A percentile compares a stretch with the other conserved stretches of the same genome.
phyloP scores from a whole-genome alignment of 805 yeast genomes.

The Yamadazyma insecticola region DNA sequence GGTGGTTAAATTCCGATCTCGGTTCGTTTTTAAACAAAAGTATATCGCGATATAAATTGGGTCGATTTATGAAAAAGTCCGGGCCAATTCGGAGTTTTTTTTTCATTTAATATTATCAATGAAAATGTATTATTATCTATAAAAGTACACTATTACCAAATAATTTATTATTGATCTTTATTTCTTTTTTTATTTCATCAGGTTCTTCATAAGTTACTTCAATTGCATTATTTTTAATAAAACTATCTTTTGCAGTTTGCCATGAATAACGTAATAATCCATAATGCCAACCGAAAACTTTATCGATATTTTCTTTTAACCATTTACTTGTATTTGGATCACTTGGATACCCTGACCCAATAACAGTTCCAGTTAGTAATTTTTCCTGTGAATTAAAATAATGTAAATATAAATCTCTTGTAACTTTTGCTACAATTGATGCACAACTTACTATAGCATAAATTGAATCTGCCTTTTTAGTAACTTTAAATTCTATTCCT shows the following conservation, averaged over 20 bases:
- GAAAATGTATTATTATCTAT: no score
- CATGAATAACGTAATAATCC: conserved; percentile 81
- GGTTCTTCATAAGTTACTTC: conserved; percentile 62
- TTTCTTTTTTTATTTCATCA: conserved; percentile 1
- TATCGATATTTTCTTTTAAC: conserved; percentile 61
- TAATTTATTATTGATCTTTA: conserved; percentile 1
- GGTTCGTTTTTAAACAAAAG: no score
- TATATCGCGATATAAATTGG: no score
- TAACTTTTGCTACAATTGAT: conserved; percentile 92
- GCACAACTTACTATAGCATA: conserved; percentile 94
- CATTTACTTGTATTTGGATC: conserved; percentile 85
- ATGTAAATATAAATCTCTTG: conserved; percentile 67
- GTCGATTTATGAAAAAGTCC: no score
- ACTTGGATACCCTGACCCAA: conserved; percentile 92
- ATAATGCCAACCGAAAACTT: conserved; percentile 79
- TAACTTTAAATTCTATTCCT: conserved; percentile 63
- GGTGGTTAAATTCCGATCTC: no score
- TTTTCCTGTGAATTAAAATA: conserved; percentile 25
- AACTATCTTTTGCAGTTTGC: conserved; percentile 83
- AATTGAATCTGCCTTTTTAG: conserved; percentile 91
- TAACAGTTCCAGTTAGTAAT: conserved; percentile 32
- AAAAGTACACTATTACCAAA: no score
- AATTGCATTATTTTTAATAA: conserved; percentile 49
- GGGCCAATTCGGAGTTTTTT: no score
- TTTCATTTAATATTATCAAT: no score